Conservation (phyloP, 1,284 basidiomycete species). For the Rhodotorula sp. region DNA sequence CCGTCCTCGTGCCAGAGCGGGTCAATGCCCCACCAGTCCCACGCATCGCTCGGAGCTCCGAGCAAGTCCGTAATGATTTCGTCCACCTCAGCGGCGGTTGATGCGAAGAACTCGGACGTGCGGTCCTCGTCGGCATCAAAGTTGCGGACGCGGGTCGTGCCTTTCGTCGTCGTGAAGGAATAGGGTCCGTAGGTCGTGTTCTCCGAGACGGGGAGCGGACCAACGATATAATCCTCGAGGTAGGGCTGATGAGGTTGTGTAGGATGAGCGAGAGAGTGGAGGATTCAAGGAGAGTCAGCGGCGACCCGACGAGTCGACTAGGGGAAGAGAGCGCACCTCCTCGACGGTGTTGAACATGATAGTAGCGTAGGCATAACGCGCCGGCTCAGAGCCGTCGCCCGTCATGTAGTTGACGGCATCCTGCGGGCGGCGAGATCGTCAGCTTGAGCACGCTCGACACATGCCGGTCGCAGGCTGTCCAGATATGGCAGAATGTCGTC, state of each 20-base stretch:
- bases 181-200: slow-evolving; percentile 22
- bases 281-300: too few species aligned
- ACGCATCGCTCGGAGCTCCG: slow-evolving; percentile 16
- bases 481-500: too few species aligned
- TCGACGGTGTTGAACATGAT: slow-evolving; percentile 40
- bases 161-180: slow-evolving; percentile 30
- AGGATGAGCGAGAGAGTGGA: too few species aligned
- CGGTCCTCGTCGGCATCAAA: slow-evolving; percentile 42
- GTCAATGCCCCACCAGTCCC: slow-evolving; percentile 34
- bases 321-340: slow-evolving; percentile 2
- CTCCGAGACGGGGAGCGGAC: slow-evolving; percentile 47
- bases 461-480: too few species aligned
- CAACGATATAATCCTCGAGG: slow-evolving; percentile 49
- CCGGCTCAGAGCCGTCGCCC: slow-evolving; percentile 37
- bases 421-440: neutral
- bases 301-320: too few species aligned
- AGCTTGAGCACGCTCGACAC: too few species aligned
- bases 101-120: slow-evolving; percentile 22
- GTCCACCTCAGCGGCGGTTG: slow-evolving; percentile 36
- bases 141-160: slow-evolving; percentile 41
- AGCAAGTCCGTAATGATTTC: slow-evolving; percentile 48
- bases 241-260: slow-evolving; percentile 28
- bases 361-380: slow-evolving; percentile 46
- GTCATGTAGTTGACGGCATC: slow-evolving; percentile 17
- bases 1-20: slow-evolving; percentile 49